These are phyloP conservation scores for Sordaria brevicollis DNA, from an alignment of 495 filamentous ascomycete species.

Conservation along the genomic window DNA sequence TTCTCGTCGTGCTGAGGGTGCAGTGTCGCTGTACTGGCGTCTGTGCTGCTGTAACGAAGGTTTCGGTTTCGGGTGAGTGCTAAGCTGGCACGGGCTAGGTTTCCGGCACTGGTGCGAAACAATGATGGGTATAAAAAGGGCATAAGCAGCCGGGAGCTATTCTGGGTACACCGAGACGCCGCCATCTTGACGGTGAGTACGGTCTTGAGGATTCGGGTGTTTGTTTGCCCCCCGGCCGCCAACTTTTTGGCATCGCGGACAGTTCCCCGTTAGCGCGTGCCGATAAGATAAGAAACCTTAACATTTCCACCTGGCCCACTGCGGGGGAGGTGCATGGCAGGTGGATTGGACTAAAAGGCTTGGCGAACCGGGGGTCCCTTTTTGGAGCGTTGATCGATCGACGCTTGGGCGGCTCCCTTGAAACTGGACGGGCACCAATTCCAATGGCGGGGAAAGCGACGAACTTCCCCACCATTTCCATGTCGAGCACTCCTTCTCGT, in stretches of 20 bases:
- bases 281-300: conserved; percentile 10
- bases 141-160: conserved; percentile 42
- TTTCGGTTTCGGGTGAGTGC: conserved; percentile 10
- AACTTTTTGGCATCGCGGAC: conserved; percentile 7
- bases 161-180: conserved; percentile 4
- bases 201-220: background rate
- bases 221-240: background rate
- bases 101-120: conserved; percentile 24
- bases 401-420: background rate
- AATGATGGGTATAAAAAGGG: conserved; percentile 59
- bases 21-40: conserved; percentile 13
- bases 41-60: conserved; percentile 18
- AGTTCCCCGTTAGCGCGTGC: background rate
- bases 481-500: background rate
- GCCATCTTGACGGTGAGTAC: background rate
- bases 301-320: background rate
- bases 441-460: background rate
- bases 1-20: conserved; percentile 13
- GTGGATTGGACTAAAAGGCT: background rate
- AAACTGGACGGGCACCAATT: background rate
- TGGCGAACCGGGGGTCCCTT: background rate
- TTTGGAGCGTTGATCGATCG: background rate
- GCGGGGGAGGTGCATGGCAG: background rate
- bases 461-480: background rate
- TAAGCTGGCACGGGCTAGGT: conserved; percentile 14